These are phyloP conservation scores for Botrytis cinerea DNA, from an alignment of 2,329 filamentous ascomycete species.

Conservation along the genomic window DNA sequence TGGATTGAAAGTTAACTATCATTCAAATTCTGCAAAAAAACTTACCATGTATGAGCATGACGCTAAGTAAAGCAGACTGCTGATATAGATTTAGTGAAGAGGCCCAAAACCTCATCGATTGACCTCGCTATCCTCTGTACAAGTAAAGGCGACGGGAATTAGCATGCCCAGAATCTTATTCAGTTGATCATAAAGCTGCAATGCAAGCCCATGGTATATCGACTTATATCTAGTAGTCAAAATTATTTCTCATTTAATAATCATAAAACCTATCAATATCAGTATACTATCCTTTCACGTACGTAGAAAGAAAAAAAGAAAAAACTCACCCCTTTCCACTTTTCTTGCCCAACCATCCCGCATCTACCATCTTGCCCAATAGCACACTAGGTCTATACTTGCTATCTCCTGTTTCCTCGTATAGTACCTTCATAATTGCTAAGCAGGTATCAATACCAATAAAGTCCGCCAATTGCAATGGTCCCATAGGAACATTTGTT, in stretches of 20 bases:
- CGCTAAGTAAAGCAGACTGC: background rate
- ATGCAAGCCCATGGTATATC: background rate
- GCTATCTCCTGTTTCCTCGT: slow-evolving; percentile 88
- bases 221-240: background rate
- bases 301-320: slow-evolving; percentile 5
- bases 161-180: background rate
- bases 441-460: slow-evolving; percentile 96
- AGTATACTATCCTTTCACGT: slow-evolving; percentile 24
- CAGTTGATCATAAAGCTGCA: background rate
- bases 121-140: background rate
- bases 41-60: background rate
- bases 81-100: background rate
- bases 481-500: slow-evolving; percentile 98
- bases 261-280: slow-evolving; percentile 40
- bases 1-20: background rate
- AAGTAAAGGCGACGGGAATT: background rate
- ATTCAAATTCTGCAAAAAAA: background rate
- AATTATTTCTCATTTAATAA: slow-evolving; percentile 32
- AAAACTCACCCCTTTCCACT: slow-evolving; percentile 72
- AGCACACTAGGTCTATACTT: slow-evolving; percentile 92
- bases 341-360: slow-evolving; percentile 98
- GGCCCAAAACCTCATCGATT: background rate
- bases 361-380: slow-evolving; percentile 93
- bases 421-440: slow-evolving; percentile 93
- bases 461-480: slow-evolving; percentile 90